These are phyloP conservation scores for Ustilago xerochloae DNA, from an alignment of 1,284 basidiomycete species.

Conservation along the genomic window DNA sequence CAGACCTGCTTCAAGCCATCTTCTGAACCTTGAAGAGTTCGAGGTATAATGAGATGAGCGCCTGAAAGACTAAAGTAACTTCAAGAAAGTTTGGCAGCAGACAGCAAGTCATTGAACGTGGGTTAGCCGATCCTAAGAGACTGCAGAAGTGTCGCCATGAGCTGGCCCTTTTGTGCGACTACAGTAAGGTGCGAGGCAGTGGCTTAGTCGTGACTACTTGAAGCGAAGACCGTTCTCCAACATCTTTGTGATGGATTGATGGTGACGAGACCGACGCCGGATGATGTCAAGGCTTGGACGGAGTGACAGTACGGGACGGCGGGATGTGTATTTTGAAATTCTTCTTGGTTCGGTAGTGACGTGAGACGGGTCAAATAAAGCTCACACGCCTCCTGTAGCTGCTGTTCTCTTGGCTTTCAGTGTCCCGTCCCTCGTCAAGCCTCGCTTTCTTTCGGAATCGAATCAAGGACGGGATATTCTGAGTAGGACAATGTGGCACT, in stretches of 20 bases:
- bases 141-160: too few species aligned
- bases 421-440: neutral
- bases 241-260: neutral
- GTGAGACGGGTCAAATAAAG: constrained; percentile 1
- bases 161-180: too few species aligned
- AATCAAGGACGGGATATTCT: neutral
- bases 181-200: too few species aligned
- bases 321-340: too few species aligned
- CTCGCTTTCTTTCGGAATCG: neutral
- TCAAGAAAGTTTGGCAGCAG: neutral
- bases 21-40: neutral
- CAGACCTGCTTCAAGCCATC: neutral
- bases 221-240: too few species aligned
- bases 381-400: neutral
- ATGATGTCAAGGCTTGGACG: constrained; percentile 15
- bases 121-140: neutral
- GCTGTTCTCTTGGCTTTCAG: neutral
- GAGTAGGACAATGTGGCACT: neutral
- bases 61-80: neutral
- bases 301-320: neutral
- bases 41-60: neutral
- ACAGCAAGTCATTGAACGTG: neutral
- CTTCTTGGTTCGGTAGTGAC: neutral
- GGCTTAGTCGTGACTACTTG: too few species aligned
- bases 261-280: constrained; percentile 2